These are phyloP conservation scores for Pelargonium exstipulatum DNA, from an alignment of 441 rosid species.

Conservation along the genomic window DNA sequence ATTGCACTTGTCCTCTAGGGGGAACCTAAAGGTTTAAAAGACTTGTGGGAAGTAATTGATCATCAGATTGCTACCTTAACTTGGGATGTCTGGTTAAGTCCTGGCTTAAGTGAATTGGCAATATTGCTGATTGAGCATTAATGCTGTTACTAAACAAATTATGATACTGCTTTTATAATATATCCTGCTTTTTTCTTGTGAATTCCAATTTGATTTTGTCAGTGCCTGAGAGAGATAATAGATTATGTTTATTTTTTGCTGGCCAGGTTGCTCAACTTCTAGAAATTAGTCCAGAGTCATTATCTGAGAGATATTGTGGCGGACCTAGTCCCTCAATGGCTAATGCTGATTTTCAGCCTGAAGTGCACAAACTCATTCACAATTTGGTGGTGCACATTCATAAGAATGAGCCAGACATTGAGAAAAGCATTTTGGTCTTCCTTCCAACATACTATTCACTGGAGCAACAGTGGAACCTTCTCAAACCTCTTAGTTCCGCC, in stretches of 20 bases:
- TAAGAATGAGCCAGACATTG: constrained; percentile 68
- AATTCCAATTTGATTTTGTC: background rate
- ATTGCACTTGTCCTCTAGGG: too few relatives aligned
- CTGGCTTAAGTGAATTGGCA: background rate
- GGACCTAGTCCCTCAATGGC: constrained; percentile 57
- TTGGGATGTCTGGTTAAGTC: background rate
- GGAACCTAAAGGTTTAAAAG: too few relatives aligned
- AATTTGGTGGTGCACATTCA: constrained; percentile 67
- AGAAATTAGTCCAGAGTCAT: constrained; percentile 42
- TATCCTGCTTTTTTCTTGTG: background rate
- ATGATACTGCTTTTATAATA: background rate
- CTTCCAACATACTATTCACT: constrained; percentile 85
- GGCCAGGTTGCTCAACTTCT: constrained; percentile 60
- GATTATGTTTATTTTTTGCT: constrained; percentile 23
- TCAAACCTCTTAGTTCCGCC: constrained; percentile 46
- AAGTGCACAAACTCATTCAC: constrained; percentile 69
- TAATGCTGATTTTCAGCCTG: constrained; percentile 58
- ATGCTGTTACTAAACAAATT: constrained; percentile 1
- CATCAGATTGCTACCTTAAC: background rate
- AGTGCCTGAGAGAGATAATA: background rate
- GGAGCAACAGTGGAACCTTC: constrained; percentile 70
- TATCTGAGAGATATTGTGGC: constrained; percentile 44
- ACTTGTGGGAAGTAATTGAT: too few relatives aligned
- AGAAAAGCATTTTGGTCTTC: constrained; percentile 86
- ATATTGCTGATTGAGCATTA: background rate